Evolutionary conservation across 2,329 filamentous ascomycete genomes (phyloP), one percentile per base, ranked within the genome.

Genomic region (Chlorencoelia australis): DNA sequence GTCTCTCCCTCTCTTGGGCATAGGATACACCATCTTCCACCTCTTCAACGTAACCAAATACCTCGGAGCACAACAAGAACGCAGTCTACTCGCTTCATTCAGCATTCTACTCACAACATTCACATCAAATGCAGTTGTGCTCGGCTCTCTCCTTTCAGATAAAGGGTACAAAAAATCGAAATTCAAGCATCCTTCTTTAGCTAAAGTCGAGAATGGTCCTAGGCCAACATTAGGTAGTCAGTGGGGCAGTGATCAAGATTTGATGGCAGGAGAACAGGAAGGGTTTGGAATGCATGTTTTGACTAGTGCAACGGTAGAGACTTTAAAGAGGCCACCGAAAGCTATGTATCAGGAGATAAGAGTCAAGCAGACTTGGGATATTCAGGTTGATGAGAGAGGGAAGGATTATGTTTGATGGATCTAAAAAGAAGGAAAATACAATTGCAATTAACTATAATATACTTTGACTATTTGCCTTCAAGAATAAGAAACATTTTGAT

Each of bases 91-190:
- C 46, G 89, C 89, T 11, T n/a, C n/a, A n/a, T 69, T 91, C 18
- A 89, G 96, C 55, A 80, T 95, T 5, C 69, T 96, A 1, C 85
- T 89, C 33, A 84, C 87, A 8, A 84, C 88, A 0, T 75, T 79
- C 2, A 81, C 89, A 1, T 83, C 89, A n/a, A 98, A 96, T 55
- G 78, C 82, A 6, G 70, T 95, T 14, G 84, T 95, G 1, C 73
- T 96, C 7, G 86, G 87, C 10, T 94, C 87, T 0, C 94, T 96
- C 49, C 76, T 95, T 19, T 75, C 88, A 10, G 89, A 95, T 55
- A 75, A 84, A 34, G 91, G 89, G 17, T 66, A 86, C 35, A 96
- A 96, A 66, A 94, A 91, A 60, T 69, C 71, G 34, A 93, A 87
- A 55, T 95, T 83, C 61, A 79, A 30, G 14, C 17, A 20, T n/a